phyloP scores from a whole-genome alignment of 2,329 filamentous ascomycete species.

The Diaporthe aspalathi region DNA sequence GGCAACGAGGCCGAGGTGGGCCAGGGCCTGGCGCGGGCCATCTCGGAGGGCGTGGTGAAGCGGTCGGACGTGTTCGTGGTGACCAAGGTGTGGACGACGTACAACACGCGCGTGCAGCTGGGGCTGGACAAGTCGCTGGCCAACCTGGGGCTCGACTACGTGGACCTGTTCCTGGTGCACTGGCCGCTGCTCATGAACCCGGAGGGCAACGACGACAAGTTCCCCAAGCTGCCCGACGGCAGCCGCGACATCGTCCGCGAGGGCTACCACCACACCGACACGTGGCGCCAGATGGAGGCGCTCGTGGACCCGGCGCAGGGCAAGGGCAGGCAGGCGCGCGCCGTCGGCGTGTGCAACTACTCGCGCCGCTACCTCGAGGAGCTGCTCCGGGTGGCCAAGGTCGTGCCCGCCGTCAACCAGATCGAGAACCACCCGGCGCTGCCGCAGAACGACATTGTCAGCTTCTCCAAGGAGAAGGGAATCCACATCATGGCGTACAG shows the following conservation, averaged over 20 bases:
- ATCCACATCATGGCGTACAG: slow-evolving; percentile 81
- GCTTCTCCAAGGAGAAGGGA: slow-evolving; percentile 74
- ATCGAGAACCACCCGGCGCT: slow-evolving; percentile 80
- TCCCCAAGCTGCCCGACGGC: slow-evolving; percentile 80
- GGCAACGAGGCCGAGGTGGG: slow-evolving; percentile 88
- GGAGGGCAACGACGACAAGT: slow-evolving; percentile 77
- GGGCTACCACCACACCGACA: slow-evolving; percentile 77
- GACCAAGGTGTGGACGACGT: slow-evolving; percentile 88
- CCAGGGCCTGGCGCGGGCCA: slow-evolving; percentile 78
- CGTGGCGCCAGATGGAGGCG: slow-evolving; percentile 82
- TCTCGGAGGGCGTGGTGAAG: slow-evolving; percentile 75
- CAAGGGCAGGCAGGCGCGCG: slow-evolving; percentile 57
- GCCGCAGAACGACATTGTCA: slow-evolving; percentile 78
- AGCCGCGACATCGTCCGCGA: slow-evolving; percentile 75
- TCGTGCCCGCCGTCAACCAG: slow-evolving; percentile 76
- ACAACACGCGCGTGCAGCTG: slow-evolving; percentile 76
- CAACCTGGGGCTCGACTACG: slow-evolving; percentile 80
- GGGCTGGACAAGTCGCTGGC: slow-evolving; percentile 79
- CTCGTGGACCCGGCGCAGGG: slow-evolving; percentile 64
- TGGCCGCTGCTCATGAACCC: slow-evolving; percentile 87
- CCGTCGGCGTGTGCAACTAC: slow-evolving; percentile 70
- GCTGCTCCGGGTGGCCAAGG: slow-evolving; percentile 60
- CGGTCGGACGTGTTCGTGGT: slow-evolving; percentile 85
- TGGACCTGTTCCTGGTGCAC: slow-evolving; percentile 85
- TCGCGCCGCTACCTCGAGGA: slow-evolving; percentile 66